phyloP scores from a whole-genome alignment of 148 eudicot species.

The Oxyria digyna region DNA sequence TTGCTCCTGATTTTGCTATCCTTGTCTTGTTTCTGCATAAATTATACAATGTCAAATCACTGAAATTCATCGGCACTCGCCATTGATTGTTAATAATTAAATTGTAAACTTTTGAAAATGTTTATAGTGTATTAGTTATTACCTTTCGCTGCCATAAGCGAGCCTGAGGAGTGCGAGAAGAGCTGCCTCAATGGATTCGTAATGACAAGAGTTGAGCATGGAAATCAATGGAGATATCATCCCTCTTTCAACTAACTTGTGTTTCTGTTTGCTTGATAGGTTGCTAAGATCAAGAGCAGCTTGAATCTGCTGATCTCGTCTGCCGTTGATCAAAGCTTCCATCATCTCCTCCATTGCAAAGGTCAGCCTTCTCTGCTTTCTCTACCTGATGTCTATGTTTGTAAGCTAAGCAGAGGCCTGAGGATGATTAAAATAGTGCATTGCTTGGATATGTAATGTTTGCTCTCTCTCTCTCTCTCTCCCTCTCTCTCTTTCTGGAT shows the following conservation, averaged over 20 bases:
- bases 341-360: slow-evolving; percentile 28
- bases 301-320: slow-evolving; percentile 23
- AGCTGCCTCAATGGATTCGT: slow-evolving; percentile 51
- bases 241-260: slow-evolving; percentile 39
- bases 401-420: slow-evolving; percentile 10
- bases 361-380: neutral
- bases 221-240: slow-evolving; percentile 31
- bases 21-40: slow-evolving; percentile 50
- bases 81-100: neutral
- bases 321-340: slow-evolving; percentile 36
- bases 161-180: slow-evolving; percentile 60
- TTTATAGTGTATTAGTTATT: neutral
- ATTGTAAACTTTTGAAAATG: too few relatives aligned
- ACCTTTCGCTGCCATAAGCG: slow-evolving; percentile 70
- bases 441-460: slow-evolving; percentile 28
- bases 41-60: neutral
- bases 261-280: slow-evolving; percentile 41
- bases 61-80: neutral
- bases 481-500: slow-evolving; percentile 1
- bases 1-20: slow-evolving; percentile 46
- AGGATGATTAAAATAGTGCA: slow-evolving; percentile 9
- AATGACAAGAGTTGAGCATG: slow-evolving; percentile 35
- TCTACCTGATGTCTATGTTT: neutral
- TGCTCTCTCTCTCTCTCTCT: slow-evolving; percentile 2
- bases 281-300: slow-evolving; percentile 34